A percentile compares a stretch with the other conserved stretches of the same genome.
These are phyloP conservation scores for Leishmania martiniquensis DNA, from an alignment of 208 protist genomes.

Conservation along the genomic window DNA sequence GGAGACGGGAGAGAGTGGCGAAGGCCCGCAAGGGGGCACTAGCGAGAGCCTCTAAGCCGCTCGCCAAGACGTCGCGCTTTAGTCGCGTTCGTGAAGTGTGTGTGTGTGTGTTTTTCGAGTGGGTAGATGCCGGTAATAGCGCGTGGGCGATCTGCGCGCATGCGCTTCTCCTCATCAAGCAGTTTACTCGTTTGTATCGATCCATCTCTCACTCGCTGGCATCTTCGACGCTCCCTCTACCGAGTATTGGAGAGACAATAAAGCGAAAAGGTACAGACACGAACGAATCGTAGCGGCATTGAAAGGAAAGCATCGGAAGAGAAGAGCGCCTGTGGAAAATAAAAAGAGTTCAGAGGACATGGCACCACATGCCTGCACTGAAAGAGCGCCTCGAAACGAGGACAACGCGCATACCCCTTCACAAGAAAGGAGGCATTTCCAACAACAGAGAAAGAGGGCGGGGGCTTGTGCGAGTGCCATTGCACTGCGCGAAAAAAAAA, in stretches of 20 bases:
- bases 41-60: not conserved
- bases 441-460: constrained; percentile 21
- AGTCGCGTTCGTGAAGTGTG: too few species aligned
- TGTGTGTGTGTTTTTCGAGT: not conserved
- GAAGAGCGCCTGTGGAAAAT: too few species aligned
- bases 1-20: not conserved
- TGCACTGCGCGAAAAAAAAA: not conserved
- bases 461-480: not conserved
- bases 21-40: not conserved
- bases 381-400: too few species aligned
- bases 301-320: too few species aligned
- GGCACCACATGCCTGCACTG: too few species aligned
- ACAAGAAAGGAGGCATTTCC: constrained; percentile 7
- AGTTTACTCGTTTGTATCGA: not conserved
- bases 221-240: not conserved
- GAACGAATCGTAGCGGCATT: too few species aligned
- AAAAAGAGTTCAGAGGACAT: too few species aligned
- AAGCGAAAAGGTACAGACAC: constrained; percentile 2
- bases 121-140: not conserved
- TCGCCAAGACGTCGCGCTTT: not conserved
- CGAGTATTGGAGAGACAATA: not conserved
- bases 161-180: not conserved
- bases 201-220: not conserved
- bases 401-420: too few species aligned
- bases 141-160: not conserved